Evolutionary conservation across 108 stramenopile genomes (phyloP), one percentile per base, ranked within the genome.

Genomic region (Nitzschia putrida): DNA sequence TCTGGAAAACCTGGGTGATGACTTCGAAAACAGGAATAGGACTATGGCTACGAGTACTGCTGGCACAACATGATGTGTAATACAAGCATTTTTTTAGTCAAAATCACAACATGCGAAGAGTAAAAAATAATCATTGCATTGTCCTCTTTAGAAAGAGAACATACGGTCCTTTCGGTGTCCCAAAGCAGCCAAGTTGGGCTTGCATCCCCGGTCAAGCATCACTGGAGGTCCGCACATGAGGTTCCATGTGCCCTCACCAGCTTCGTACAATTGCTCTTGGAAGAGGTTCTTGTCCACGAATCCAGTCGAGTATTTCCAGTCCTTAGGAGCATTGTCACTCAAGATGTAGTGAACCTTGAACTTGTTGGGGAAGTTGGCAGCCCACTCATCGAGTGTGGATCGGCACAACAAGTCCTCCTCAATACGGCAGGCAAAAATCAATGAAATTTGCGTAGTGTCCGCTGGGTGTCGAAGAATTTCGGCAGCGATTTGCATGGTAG

Each of bases 161-260:
- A 94, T 83, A 38, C 74, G 68, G 24, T 69, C 65, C 56, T 83
- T 84, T 14, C 66, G 61, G 69, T 94, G 92, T 20, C 83, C 80
- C 56, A 94, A 70, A 16, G 87, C 80, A 39, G 59, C 74, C 67
- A 86, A 77, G 72, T 86, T 89, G 12, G 92, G 92, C 26, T 75
- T 86, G 69, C 89, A 91, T 53, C 92, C 97, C 37, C 82, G 88
- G 16, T 96, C 93, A 51, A 99, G 58, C 98, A 99, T 99, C 59
- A 96, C 86, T 23, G 97, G 97, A 8, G 98, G 98, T 38, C 98
- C 98, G 71, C 98, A 99, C 94, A 98, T 95, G 57, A 99, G 86
- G 66, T 88, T 94, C 73, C 81, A 87, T 18, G 82, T 82, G 61
- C 83, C 87, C 10, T 80, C 74, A 38, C 72, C 79, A 49, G 92